Percentiles rank a stretch among this genome's conserved stretches.
phyloP scores from a whole-genome alignment of 2,329 filamentous ascomycete genomes.

The Colletotrichum australisinense region DNA sequence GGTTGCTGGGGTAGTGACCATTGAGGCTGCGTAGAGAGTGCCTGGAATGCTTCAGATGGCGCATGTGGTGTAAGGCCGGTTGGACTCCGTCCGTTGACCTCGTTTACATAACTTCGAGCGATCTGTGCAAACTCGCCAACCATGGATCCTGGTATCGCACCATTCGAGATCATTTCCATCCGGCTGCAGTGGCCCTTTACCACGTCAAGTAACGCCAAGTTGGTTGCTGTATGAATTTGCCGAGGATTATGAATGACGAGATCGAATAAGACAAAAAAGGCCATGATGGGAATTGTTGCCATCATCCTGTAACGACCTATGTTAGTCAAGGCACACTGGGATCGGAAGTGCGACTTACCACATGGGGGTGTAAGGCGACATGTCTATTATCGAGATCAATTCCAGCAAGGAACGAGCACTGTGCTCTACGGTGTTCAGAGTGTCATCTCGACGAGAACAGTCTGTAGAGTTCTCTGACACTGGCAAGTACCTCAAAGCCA shows the following conservation, averaged over 20 bases:
- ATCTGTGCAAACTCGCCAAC: constrained; percentile 53
- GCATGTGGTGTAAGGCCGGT: background rate
- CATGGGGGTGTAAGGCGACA: constrained; percentile 43
- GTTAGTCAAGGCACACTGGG: no score
- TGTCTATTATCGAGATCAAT: constrained; percentile 42
- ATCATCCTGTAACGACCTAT: constrained; percentile 38
- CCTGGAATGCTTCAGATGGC: background rate
- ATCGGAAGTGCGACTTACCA: constrained; percentile 36
- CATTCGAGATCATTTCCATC: constrained; percentile 50
- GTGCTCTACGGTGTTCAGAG: constrained; percentile 37
- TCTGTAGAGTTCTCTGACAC: constrained; percentile 26
- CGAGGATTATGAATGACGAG: constrained; percentile 48
- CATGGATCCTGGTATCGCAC: constrained; percentile 47
- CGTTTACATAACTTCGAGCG: constrained; percentile 50
- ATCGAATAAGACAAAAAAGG: constrained; percentile 54
- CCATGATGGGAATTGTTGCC: constrained; percentile 48
- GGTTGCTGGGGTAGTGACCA: background rate
- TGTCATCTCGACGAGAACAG: constrained; percentile 30
- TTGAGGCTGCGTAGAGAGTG: background rate
- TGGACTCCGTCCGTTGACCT: constrained; percentile 22
- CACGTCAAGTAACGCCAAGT: constrained; percentile 53
- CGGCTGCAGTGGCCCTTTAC: constrained; percentile 53
- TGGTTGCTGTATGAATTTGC: constrained; percentile 45
- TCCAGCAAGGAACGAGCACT: constrained; percentile 42
- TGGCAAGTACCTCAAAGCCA: constrained; percentile 38